These are phyloP conservation scores for Penicillium polonicum DNA, from an alignment of 2,329 filamentous ascomycete genomes.

Conservation along the genomic window DNA sequence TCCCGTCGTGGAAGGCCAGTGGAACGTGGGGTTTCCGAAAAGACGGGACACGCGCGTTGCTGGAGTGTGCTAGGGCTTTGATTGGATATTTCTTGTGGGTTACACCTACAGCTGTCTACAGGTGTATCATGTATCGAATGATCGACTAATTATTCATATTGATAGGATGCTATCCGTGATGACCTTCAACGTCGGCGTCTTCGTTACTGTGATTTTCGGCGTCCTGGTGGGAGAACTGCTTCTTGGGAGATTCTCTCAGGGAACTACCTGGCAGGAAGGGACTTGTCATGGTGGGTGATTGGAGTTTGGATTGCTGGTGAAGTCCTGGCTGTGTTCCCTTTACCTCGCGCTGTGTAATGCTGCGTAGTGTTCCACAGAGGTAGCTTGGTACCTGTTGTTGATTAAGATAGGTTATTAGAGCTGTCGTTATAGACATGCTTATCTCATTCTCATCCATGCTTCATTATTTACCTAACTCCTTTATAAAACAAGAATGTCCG, in stretches of 20 bases:
- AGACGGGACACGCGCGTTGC: conserved; percentile 1
- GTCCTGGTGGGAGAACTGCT: conserved; percentile 2
- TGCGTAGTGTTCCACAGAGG: too few relatives aligned
- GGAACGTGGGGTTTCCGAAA: conserved; percentile 3
- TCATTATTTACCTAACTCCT: not conserved
- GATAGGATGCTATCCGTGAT: conserved; percentile 10
- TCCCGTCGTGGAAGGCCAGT: conserved; percentile 5
- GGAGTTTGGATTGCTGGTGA: not conserved
- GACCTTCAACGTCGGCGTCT: conserved; percentile 7
- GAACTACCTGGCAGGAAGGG: not conserved
- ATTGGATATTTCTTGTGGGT: conserved; percentile 11
- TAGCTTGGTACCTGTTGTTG: not conserved
- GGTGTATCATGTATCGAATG: not conserved
- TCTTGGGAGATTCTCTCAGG: conserved; percentile 5
- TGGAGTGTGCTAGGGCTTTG: conserved; percentile 2
- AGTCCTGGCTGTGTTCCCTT: not conserved
- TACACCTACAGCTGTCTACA: not conserved
- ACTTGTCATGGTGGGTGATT: not conserved
- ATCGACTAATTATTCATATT: not conserved
- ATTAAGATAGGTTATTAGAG: not conserved
- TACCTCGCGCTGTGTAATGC: not conserved
- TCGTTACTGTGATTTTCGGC: not conserved
- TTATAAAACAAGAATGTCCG: not conserved
- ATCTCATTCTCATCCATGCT: not conserved
- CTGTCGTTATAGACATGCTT: not conserved